Evolutionary conservation across 139 green algal genomes (phyloP), one percentile per base, ranked within the genome.

Genomic region (Spirogloea muscicola): DNA sequence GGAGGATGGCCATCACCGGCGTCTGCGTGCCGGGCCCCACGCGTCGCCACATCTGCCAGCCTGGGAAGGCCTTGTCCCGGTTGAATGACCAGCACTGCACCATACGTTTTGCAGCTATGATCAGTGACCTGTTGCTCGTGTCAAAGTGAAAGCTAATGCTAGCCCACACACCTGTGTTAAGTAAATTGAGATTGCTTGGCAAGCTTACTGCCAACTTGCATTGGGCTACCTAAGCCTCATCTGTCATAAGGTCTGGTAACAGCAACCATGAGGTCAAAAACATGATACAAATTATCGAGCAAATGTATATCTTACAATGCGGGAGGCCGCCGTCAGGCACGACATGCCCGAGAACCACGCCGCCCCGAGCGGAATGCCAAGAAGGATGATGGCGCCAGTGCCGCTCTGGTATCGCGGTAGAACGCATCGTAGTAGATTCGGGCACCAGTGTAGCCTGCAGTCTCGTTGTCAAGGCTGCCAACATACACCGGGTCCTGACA

Each of bases 61-160:
- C 78, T 1, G 80, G 76, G 46, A 89, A 52, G 60, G 71, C 84
- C 21, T 76, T 46, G 71, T 90, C 86, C 4, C 86, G 72, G 1
- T 57, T 58, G 63, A 90, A 89, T 2, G 84, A 76, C 52, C 74
- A 90, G 18, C 81, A 38, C 82, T 87, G 84, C 65, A 76, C 78
- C 81, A 44, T 61, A 65, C n/a, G n/a, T n/a, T n/a, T n/a, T n/a
- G n/a, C n/a, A n/a, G n/a, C n/a, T n/a, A n/a, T n/a, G n/a, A n/a
- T n/a, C n/a, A n/a, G n/a, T n/a, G n/a, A n/a, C n/a, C n/a, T n/a
- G n/a, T n/a, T n/a, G n/a, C n/a, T n/a, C n/a, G n/a, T n/a, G n/a
- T n/a, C n/a, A n/a, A n/a, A n/a, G n/a, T n/a, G n/a, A n/a, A n/a
- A n/a, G n/a, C n/a, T n/a, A n/a, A n/a, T n/a, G n/a, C n/a, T n/a